These are phyloP conservation scores for Tritrichomonas foetus DNA, from an alignment of 208 protist genomes.

Conservation along the genomic window DNA sequence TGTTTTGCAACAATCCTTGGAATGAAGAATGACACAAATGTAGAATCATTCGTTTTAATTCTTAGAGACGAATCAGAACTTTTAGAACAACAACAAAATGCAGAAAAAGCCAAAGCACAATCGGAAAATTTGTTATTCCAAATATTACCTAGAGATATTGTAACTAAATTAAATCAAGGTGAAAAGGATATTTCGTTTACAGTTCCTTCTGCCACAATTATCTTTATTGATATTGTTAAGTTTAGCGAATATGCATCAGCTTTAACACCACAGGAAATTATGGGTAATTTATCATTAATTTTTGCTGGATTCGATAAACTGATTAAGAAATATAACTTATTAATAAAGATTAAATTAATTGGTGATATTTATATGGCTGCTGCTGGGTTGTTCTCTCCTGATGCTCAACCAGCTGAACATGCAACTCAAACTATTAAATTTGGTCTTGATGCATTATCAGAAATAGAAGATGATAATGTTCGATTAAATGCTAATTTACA, in stretches of 20 bases:
- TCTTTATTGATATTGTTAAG: neutral
- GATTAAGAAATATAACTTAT: neutral
- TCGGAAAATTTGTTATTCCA: neutral
- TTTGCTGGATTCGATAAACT: neutral
- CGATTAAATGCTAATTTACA: neutral
- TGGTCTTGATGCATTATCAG: neutral
- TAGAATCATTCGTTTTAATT: neutral
- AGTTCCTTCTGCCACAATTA: neutral
- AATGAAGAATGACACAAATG: neutral
- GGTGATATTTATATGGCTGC: neutral
- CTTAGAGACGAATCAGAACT: neutral
- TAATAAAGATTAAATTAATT: neutral
- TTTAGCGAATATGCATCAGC: neutral
- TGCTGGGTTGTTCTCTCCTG: neutral
- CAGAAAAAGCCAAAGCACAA: neutral
- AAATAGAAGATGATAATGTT: neutral
- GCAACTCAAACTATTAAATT: neutral
- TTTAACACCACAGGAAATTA: neutral
- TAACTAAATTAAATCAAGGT: neutral
- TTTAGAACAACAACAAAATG: neutral
- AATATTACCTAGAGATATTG: neutral
- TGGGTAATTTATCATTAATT: neutral
- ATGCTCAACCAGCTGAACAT: neutral
- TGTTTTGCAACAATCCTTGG: neutral
- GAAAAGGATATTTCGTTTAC: constrained; percentile 33